Evolutionary conservation across 2,329 filamentous ascomycete species (phyloP), one percentile per base, ranked within the genome.

Genomic region (Xylariomycetidae sp.): DNA sequence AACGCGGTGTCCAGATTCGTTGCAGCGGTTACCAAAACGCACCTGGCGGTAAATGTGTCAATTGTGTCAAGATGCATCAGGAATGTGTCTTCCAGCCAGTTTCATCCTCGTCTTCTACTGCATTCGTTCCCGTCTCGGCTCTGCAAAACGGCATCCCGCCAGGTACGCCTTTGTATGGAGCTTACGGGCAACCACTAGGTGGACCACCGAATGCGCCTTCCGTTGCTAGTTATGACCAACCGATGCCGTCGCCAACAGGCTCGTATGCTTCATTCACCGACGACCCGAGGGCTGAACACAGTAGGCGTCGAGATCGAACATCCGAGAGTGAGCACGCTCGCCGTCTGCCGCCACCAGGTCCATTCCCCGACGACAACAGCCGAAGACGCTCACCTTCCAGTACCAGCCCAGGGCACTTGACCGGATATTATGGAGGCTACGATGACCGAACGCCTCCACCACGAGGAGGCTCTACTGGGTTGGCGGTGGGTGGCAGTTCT

Each of bases 81-180:
- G 74, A 79, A 40, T 79, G 74, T 39, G 66, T 78, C 11, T 78
- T 79, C 38, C 74, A 78, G 47, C 74, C 74, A 0, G 74, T 78
- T 1, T 75, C 70, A 4, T 72, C 69, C 0, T 69, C 71, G 9
- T 67, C 69, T 25, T 71, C 70, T 5, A 74, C 73, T 1, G 73
- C 74, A 1, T 78, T 78, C 41, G 72, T 78, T 11, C 74, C 74
- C 2, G 70, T 79, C 5, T 74, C 72, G 3, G 73, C 74, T 12
- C 60, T 78, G 5, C 67, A 69, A n/a, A 72, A 72, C n/a, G 72
- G 70, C 11, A 68, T 77, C 2, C 70, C 73, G 2, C 71, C 72
- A 2, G 72, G 74, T 2, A 74, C 72, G 3, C 72, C 67, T 36
- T 58, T 78, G 6, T 78, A 67, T 44, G 74, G 74, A 15, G 71